A percentile compares a stretch with the other conserved stretches of the same genome.
Evolutionary conservation across 1,284 basidiomycete genomes (phyloP).

Genomic region (Trametes hirsuta): DNA sequence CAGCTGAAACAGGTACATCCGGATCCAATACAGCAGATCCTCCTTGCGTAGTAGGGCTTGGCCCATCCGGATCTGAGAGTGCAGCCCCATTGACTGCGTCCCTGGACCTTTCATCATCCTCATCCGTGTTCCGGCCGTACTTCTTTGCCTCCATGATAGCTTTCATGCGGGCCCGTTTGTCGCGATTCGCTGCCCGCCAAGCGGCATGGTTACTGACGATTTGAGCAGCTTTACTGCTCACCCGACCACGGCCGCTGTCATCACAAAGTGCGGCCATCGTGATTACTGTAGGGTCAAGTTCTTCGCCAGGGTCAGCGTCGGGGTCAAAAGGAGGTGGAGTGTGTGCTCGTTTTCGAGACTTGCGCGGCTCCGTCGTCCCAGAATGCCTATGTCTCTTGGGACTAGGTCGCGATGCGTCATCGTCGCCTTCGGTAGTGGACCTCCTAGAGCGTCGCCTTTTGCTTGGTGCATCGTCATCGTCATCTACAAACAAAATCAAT

Average conservation of each 20-base stretch:
- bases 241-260: slow-evolving; percentile 72
- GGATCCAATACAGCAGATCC: slow-evolving; percentile 3
- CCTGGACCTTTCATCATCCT: slow-evolving; percentile 40
- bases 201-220: slow-evolving; percentile 67
- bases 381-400: slow-evolving; percentile 14
- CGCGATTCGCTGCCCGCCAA: slow-evolving; percentile 68
- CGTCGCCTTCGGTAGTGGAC: neutral
- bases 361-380: slow-evolving; percentile 16
- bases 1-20: neutral
- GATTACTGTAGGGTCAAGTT: slow-evolving; percentile 74
- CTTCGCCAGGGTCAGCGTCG: slow-evolving; percentile 67
- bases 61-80: neutral
- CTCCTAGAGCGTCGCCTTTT: slow-evolving; percentile 15
- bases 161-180: slow-evolving; percentile 64
- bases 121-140: slow-evolving; percentile 59
- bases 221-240: slow-evolving; percentile 72
- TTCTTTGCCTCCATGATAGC: slow-evolving; percentile 70
- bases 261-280: slow-evolving; percentile 78
- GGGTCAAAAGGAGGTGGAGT: slow-evolving; percentile 58
- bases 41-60: slow-evolving; percentile 15
- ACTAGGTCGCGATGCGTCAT: neutral
- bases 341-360: slow-evolving; percentile 37
- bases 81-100: neutral
- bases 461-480: neutral
- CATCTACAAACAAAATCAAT: neutral